A percentile compares a stretch with the other conserved stretches of the same genome.
Evolutionary conservation across 78 protist genomes (phyloP).

Genomic region (Dictyostelium capitatum): DNA sequence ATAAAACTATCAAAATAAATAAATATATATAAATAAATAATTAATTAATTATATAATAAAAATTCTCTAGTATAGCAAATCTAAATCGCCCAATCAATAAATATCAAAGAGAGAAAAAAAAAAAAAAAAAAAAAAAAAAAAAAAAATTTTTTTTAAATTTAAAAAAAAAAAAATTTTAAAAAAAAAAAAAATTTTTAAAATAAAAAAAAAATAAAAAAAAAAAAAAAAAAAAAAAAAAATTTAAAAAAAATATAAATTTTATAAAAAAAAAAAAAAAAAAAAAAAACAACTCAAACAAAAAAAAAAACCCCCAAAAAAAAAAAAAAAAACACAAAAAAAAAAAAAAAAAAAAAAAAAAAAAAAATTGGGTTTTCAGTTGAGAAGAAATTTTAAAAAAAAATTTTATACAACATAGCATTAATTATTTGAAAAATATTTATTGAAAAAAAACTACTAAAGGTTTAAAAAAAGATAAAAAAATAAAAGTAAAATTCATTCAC

Average conservation of each 20-base stretch:
- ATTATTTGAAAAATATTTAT: no score
- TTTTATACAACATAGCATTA: no score
- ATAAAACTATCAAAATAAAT: not conserved
- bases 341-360: not conserved
- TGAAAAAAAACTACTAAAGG: no score
- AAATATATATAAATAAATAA: not conserved
- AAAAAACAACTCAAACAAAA: not conserved
- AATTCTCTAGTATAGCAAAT: no score
- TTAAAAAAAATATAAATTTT: not conserved
- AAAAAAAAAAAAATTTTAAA: not conserved
- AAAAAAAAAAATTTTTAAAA: not conserved
- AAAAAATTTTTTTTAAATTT: not conserved
- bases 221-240: not conserved
- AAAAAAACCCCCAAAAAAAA: no score
- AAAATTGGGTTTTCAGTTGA: no score
- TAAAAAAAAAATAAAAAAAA: constrained; percentile 15
- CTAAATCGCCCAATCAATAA: not conserved
- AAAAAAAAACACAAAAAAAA: no score
- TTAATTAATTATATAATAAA: no score
- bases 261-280: not conserved
- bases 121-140: not conserved
- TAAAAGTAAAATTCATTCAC: no score
- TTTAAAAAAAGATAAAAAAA: no score
- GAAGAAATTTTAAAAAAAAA: no score
- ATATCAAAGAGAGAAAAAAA: not conserved